These are phyloP conservation scores for Inga leiocalycina DNA, from an alignment of 306 rosid genomes.

Conservation along the genomic window DNA sequence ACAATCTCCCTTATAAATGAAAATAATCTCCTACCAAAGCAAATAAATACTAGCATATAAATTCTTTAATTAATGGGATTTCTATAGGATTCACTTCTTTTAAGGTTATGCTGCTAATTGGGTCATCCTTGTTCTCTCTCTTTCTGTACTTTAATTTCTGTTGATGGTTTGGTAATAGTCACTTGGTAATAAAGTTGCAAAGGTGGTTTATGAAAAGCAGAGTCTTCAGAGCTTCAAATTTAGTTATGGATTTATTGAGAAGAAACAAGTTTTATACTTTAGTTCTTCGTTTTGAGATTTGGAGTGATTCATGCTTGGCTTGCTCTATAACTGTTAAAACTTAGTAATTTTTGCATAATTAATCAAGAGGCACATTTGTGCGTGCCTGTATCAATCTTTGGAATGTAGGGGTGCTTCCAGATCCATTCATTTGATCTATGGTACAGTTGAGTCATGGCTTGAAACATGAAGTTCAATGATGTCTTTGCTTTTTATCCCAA, in stretches of 20 bases:
- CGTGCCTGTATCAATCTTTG: slow-evolving; percentile 10
- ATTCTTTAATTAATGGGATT: neutral
- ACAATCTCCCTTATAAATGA: neutral
- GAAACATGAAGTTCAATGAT: slow-evolving; percentile 18
- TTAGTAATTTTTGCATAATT: neutral
- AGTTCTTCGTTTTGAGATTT: slow-evolving; percentile 28
- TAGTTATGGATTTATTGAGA: slow-evolving; percentile 9
- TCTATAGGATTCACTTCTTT: neutral
- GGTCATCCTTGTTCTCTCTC: slow-evolving; percentile 1
- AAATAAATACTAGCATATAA: neutral
- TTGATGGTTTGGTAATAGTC: neutral
- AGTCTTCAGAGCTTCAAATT: neutral
- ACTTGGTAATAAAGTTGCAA: neutral
- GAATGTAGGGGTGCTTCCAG: slow-evolving; percentile 18
- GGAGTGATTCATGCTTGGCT: slow-evolving; percentile 15
- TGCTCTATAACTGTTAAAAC: neutral
- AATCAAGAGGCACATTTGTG: neutral
- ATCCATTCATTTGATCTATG: neutral
- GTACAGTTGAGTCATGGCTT: slow-evolving; percentile 29
- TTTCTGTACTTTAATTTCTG: neutral
- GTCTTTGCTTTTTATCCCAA: slow-evolving; percentile 5
- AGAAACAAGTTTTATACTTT: slow-evolving; percentile 20
- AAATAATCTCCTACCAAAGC: neutral
- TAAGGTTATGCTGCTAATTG: neutral
- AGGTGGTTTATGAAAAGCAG: neutral